phyloP scores from a whole-genome alignment of 1,139 yeast genomes.

The Blastobotrys serpentis region DNA sequence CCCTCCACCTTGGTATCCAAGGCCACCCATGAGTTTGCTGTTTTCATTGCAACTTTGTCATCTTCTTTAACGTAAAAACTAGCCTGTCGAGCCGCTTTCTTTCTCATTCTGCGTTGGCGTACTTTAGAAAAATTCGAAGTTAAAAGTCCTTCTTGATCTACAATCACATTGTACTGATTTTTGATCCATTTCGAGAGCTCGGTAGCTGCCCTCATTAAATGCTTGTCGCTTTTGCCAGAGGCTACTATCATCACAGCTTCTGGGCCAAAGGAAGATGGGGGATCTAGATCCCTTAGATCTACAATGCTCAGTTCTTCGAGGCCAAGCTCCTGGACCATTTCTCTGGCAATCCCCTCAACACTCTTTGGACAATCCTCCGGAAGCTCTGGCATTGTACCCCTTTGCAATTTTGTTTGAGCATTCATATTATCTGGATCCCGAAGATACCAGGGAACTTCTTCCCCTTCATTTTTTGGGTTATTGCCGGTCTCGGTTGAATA shows the following conservation, averaged over 20 bases:
- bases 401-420: not conserved
- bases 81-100: constrained; percentile 50
- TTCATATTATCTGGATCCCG: constrained; percentile 24
- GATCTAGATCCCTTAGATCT: constrained; percentile 53
- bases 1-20: constrained; percentile 64
- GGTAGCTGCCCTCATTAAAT: constrained; percentile 67
- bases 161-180: constrained; percentile 42
- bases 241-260: constrained; percentile 55
- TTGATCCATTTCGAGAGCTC: constrained; percentile 54
- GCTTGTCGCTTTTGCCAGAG: constrained; percentile 79
- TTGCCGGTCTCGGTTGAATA: not conserved
- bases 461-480: not conserved
- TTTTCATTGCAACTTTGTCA: constrained; percentile 30
- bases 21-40: constrained; percentile 61
- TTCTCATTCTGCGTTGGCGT: constrained; percentile 60
- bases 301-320: constrained; percentile 58
- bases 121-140: constrained; percentile 59
- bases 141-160: constrained; percentile 69
- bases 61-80: constrained; percentile 17
- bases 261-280: constrained; percentile 45
- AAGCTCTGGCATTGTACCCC: constrained; percentile 35
- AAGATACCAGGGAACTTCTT: constrained; percentile 34
- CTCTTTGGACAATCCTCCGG: constrained; percentile 59
- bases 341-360: constrained; percentile 46
- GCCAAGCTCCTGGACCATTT: constrained; percentile 62